phyloP scores from a whole-genome alignment of 106 monocot genomes.

The Apostasia shenzhenica region DNA sequence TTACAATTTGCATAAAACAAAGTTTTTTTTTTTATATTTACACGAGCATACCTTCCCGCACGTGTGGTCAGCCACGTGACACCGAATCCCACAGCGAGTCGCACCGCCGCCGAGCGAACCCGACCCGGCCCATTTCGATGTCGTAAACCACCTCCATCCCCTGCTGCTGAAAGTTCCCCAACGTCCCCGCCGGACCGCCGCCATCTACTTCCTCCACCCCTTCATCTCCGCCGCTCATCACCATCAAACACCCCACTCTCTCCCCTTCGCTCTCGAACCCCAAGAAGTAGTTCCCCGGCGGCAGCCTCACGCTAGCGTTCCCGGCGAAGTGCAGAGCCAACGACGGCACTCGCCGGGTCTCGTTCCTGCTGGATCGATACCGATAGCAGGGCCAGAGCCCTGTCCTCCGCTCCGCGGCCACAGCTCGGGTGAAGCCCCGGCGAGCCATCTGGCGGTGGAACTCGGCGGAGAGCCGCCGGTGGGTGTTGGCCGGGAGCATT shows the following conservation, averaged over 20 bases:
- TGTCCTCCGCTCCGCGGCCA: conserved; percentile 34
- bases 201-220: conserved; percentile 21
- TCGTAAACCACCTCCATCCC: conserved; percentile 96
- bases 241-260: conserved; percentile 61
- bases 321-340: conserved; percentile 62
- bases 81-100: conserved; percentile 56
- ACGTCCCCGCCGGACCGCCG: conserved; percentile 66
- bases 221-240: conserved; percentile 40
- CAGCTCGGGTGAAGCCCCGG: conserved; percentile 29
- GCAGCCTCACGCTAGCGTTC: conserved; percentile 57
- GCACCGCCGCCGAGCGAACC: conserved; percentile 74
- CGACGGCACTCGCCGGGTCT: conserved; percentile 30
- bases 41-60: not conserved
- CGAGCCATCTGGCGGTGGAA: conserved; percentile 38
- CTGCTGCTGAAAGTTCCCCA: conserved; percentile 98
- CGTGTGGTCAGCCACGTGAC: conserved; percentile 26
- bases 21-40: no score
- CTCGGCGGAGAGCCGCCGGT: conserved; percentile 23
- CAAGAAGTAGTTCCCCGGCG: conserved; percentile 78
- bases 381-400: conserved; percentile 62
- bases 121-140: conserved; percentile 51
- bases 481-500: conserved; percentile 55
- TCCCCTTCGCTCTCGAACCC: conserved; percentile 33
- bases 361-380: conserved; percentile 5
- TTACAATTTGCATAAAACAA: no score